These are phyloP conservation scores for Brassica incana DNA, from an alignment of 345 rosid genomes.

Conservation along the genomic window DNA sequence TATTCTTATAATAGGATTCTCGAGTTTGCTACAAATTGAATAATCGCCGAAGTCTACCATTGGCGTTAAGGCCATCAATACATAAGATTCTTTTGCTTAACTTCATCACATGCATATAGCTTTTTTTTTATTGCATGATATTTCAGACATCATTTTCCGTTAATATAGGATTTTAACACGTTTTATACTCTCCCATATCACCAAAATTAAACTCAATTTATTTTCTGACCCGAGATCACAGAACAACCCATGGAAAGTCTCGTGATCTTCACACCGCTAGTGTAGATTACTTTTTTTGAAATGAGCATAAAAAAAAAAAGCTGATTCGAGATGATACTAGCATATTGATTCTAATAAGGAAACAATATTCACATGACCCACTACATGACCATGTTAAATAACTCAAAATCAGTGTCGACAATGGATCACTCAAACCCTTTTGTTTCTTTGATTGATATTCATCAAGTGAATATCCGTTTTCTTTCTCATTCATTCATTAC, in stretches of 20 bases:
- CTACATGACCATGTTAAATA: constrained; percentile 25
- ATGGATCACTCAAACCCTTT: constrained; percentile 11
- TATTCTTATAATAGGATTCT: constrained; percentile 22
- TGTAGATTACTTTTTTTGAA: neutral
- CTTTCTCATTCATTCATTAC: neutral
- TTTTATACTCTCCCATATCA: constrained; percentile 17
- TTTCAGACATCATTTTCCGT: neutral
- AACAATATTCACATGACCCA: constrained; percentile 29
- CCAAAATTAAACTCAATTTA: neutral
- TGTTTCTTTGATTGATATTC: constrained; percentile 10
- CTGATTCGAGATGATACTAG: neutral
- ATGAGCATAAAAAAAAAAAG: neutral
- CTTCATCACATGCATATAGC: neutral
- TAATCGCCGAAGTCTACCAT: constrained; percentile 11
- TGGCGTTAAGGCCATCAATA: constrained; percentile 14
- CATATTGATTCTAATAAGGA: neutral
- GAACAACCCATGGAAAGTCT: neutral
- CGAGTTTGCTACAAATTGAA: neutral
- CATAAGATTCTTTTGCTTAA: neutral
- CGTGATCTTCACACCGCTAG: neutral
- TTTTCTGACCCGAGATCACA: neutral
- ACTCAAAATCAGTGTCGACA: constrained; percentile 28
- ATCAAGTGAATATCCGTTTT: neutral
- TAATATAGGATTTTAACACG: constrained; percentile 4
- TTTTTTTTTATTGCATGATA: neutral